Evolutionary conservation across 2,329 filamentous ascomycete genomes (phyloP), one percentile per base, ranked within the genome.

Genomic region (Colletotrichum echinochloae): DNA sequence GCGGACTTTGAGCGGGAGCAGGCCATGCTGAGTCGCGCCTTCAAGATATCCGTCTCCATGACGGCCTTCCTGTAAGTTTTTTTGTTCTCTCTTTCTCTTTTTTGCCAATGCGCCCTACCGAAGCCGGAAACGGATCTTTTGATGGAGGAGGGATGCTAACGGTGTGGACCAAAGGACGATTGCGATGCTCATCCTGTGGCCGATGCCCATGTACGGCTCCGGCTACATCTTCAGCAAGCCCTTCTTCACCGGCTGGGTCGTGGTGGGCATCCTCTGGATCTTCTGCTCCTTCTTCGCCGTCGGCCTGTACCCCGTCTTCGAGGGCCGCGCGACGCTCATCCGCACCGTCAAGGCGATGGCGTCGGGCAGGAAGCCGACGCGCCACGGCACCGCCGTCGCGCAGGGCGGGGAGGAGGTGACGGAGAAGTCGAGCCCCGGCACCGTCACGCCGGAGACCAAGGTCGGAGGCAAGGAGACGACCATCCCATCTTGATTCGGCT

Each of bases 191-290:
- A 85, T 97, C 2, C 87, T 97, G 20, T 97, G 94, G 94, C 94
- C 95, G 0, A 95, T 97, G 87, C 94, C 94, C 1, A 90, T 97
- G 89, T 97, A 96, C 77, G 94, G 94, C 14, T 86, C 87, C 0
- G 88, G 88, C 0, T 97, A 97, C 78, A 87, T 97, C 64, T 97
- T 96, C 81, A 90, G 87, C 79, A 92, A 93, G 84, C 86, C 85
- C 30, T 96, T 96, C 84, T 96, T 95, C 81, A 93, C 92, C 0
- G 92, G 92, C 55, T 95, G 92, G 92, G 89, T 94, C 14, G 86
- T 89, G 1, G 88, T 94, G 11, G 92, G 91, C 12, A 92, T 96
- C 65, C 84, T 95, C 51, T 96, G 93, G 93, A 87, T 95, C 74
- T 94, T 94, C 78, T 89, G 88, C 75, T 92, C 90, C 3, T 83